phyloP scores from a whole-genome alignment of 306 rosid species.

The Luffa aegyptiaca region DNA sequence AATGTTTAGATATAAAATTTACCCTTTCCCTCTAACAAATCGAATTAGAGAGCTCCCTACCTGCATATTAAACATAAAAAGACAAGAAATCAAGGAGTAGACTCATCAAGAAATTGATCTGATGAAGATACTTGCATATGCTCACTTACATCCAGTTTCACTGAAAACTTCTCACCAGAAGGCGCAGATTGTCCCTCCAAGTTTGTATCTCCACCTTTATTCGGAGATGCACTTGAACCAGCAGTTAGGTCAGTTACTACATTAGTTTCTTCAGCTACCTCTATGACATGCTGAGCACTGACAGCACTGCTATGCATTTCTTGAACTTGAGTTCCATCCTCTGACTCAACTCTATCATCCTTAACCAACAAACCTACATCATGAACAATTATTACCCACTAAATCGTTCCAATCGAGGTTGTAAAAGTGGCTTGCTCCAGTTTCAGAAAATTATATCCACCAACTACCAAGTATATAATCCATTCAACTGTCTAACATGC shows the following conservation, averaged over 20 bases:
- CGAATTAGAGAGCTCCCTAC: constrained; percentile 70
- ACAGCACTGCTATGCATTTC: constrained; percentile 29
- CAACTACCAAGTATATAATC: neutral
- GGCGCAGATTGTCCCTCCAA: constrained; percentile 34
- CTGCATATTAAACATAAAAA: constrained; percentile 43
- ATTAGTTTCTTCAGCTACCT: constrained; percentile 21
- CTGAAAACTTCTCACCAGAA: constrained; percentile 39
- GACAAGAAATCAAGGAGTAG: constrained; percentile 3
- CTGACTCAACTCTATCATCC: constrained; percentile 24
- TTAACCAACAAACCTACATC: constrained; percentile 17
- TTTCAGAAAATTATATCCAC: neutral
- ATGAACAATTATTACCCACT: neutral
- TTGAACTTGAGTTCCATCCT: constrained; percentile 24
- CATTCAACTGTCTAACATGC: neutral
- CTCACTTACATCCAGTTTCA: constrained; percentile 50
- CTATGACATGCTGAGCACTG: constrained; percentile 16
- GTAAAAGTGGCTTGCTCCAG: neutral
- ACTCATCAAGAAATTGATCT: neutral
- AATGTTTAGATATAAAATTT: constrained; percentile 14
- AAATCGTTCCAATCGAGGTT: neutral
- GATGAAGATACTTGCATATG: neutral
- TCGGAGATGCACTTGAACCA: constrained; percentile 23
- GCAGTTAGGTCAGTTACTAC: constrained; percentile 26
- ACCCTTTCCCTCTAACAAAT: constrained; percentile 82
- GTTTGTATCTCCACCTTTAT: constrained; percentile 16